Percentiles rank a stretch among this genome's conserved stretches.
Evolutionary conservation across 768 basidiomycete species (phyloP).

Genomic region (Amanita subjunquillea): DNA sequence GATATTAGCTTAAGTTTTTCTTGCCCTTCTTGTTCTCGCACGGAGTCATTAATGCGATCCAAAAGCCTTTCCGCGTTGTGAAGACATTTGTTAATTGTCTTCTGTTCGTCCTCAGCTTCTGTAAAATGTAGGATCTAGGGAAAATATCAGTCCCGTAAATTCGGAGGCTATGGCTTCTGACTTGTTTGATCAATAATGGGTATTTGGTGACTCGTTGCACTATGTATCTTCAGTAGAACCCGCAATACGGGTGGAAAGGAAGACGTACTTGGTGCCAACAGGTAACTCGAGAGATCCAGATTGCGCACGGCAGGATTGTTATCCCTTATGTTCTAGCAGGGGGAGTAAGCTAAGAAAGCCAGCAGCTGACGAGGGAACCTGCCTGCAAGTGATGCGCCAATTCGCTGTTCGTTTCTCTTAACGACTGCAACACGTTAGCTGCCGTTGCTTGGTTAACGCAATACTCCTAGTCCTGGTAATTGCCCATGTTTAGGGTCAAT

Average conservation of each 20-base stretch:
- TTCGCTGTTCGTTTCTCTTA: constrained; percentile 58
- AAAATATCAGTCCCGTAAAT: not conserved
- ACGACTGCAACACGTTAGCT: constrained; percentile 63
- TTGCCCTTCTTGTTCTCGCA: constrained; percentile 72
- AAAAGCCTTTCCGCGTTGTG: constrained; percentile 64
- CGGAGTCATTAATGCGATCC: constrained; percentile 77
- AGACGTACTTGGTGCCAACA: constrained; percentile 79
- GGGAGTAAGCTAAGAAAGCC: not conserved
- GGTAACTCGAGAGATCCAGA: constrained; percentile 82
- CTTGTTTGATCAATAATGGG: constrained; percentile 80
- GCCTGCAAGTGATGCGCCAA: constrained; percentile 64
- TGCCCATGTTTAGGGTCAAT: not conserved
- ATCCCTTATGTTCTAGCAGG: constrained; percentile 56
- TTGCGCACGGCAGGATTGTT: constrained; percentile 63
- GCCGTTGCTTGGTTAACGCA: constrained; percentile 83
- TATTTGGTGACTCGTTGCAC: constrained; percentile 97
- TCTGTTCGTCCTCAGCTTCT: constrained; percentile 51
- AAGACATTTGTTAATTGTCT: constrained; percentile 42
- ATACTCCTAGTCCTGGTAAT: constrained; percentile 48
- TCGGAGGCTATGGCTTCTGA: constrained; percentile 12
- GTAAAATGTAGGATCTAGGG: constrained; percentile 72
- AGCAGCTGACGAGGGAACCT: constrained; percentile 6
- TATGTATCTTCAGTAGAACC: constrained; percentile 15
- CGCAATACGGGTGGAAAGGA: not conserved
- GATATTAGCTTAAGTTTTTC: constrained; percentile 71